A percentile compares a stretch with the other conserved stretches of the same genome.
phyloP scores from a whole-genome alignment of 441 rosid genomes.

The Gossypium gossypioides region DNA sequence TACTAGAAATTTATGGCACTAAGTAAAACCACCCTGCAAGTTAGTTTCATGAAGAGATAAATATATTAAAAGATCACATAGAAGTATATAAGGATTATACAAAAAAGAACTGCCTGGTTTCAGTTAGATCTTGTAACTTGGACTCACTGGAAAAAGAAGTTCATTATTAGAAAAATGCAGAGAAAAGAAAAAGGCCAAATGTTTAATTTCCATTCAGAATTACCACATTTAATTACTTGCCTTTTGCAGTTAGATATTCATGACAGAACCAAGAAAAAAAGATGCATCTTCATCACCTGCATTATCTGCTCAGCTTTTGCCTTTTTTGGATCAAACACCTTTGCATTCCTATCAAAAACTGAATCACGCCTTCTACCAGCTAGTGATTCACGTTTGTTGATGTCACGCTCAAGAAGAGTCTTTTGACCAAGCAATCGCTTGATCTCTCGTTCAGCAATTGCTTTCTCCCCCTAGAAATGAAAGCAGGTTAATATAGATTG shows the following conservation, averaged over 20 bases:
- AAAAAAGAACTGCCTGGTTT: not conserved
- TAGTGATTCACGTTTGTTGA: slow-evolving; percentile 64
- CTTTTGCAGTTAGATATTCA: slow-evolving; percentile 1
- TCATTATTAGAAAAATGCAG: not conserved
- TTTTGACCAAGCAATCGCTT: slow-evolving; percentile 67
- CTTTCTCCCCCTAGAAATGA: slow-evolving; percentile 67
- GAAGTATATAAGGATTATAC: not conserved
- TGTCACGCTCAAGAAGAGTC: slow-evolving; percentile 75
- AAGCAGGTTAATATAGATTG: not conserved
- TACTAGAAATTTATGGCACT: not conserved
- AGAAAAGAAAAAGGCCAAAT: not conserved
- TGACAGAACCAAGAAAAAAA: not conserved
- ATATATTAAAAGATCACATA: not conserved
- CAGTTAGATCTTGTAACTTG: not conserved
- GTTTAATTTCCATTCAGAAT: not conserved
- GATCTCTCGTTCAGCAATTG: slow-evolving; percentile 70
- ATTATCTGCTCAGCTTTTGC: slow-evolving; percentile 46
- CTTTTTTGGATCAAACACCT: slow-evolving; percentile 33
- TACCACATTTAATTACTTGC: not conserved
- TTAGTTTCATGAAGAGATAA: not conserved
- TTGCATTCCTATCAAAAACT: slow-evolving; percentile 41
- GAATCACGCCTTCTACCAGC: slow-evolving; percentile 76
- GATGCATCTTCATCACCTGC: slow-evolving; percentile 37
- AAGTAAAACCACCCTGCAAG: not conserved
- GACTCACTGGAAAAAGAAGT: not conserved